Percentiles rank a stretch among this genome's conserved stretches.
phyloP scores from a whole-genome alignment of 2,329 filamentous ascomycete species.

The Aspergillus viridinutans region DNA sequence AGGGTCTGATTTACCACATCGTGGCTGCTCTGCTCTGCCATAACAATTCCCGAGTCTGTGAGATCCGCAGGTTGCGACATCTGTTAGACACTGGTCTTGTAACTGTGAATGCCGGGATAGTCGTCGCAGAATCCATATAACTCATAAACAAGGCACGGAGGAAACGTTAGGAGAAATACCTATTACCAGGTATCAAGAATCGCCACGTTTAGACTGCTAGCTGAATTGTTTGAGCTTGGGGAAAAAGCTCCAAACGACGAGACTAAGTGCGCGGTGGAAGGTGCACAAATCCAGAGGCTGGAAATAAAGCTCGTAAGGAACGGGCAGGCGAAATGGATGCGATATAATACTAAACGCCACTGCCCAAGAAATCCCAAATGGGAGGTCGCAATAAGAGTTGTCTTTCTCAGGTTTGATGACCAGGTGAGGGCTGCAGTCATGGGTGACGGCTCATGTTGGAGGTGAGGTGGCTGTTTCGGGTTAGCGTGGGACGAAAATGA shows the following conservation, averaged over 20 bases:
- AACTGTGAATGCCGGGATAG: constrained; percentile 17
- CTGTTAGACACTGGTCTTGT: constrained; percentile 28
- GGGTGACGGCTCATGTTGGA: constrained; percentile 37
- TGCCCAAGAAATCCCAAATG: constrained; percentile 25
- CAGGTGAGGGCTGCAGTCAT: constrained; percentile 29
- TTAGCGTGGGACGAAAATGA: constrained; percentile 33
- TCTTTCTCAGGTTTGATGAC: constrained; percentile 27
- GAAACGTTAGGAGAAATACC: constrained; percentile 29
- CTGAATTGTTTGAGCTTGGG: constrained; percentile 28
- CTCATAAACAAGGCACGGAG: constrained; percentile 13
- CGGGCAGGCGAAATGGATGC: constrained; percentile 18
- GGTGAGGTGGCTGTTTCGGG: constrained; percentile 40
- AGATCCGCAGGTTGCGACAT: constrained; percentile 26
- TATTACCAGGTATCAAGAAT: constrained; percentile 42
- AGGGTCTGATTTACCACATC: constrained; percentile 68
- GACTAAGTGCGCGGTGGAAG: constrained; percentile 23
- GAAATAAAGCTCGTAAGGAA: constrained; percentile 15
- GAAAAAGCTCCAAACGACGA: constrained; percentile 29
- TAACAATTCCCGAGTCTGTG: constrained; percentile 59
- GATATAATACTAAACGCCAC: constrained; percentile 16
- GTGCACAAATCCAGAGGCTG: constrained; percentile 22
- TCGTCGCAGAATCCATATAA: constrained; percentile 12
- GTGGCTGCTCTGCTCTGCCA: constrained; percentile 66
- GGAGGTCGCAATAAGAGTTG: constrained; percentile 20
- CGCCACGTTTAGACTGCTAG: constrained; percentile 40